Percentiles rank a stretch among this genome's conserved stretches.
These are phyloP conservation scores for Scedosporium dehoogii DNA, from an alignment of 2,329 filamentous ascomycete species.

Conservation along the genomic window DNA sequence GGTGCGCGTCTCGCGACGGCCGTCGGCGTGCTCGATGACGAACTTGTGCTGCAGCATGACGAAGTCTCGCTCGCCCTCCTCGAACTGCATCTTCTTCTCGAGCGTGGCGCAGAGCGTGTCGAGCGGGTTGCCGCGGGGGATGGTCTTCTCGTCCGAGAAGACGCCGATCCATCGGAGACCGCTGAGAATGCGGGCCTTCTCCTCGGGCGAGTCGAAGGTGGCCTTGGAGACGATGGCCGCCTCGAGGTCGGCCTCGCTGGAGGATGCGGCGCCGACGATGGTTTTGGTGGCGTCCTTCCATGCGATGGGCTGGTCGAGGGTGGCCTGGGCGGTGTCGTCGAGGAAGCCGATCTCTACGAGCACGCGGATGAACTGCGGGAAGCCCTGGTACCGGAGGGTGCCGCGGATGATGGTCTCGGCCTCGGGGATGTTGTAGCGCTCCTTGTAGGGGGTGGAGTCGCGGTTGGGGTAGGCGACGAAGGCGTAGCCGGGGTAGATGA, in stretches of 20 bases:
- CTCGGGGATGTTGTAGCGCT: constrained; percentile 62
- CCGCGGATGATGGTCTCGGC: constrained; percentile 69
- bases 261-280: constrained; percentile 60
- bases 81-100: constrained; percentile 87
- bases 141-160: constrained; percentile 60
- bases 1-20: constrained; percentile 64
- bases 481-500: constrained; percentile 78
- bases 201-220: constrained; percentile 49
- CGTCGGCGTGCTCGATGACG: constrained; percentile 73
- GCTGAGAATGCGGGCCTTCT: constrained; percentile 59
- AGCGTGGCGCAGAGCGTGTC: constrained; percentile 86
- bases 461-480: constrained; percentile 93
- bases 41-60: constrained; percentile 77
- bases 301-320: constrained; percentile 55
- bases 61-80: constrained; percentile 71
- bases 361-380: constrained; percentile 80
- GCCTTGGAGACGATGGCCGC: constrained; percentile 68
- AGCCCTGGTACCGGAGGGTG: constrained; percentile 78
- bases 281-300: constrained; percentile 83
- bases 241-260: constrained; percentile 58
- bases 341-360: constrained; percentile 90
- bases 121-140: constrained; percentile 66
- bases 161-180: constrained; percentile 64
- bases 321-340: constrained; percentile 54
- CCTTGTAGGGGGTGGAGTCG: constrained; percentile 77